A percentile compares a stretch with the other conserved stretches of the same genome.
These are phyloP conservation scores for Aspergillus proliferans DNA, from an alignment of 2,329 filamentous ascomycete species.

Conservation along the genomic window DNA sequence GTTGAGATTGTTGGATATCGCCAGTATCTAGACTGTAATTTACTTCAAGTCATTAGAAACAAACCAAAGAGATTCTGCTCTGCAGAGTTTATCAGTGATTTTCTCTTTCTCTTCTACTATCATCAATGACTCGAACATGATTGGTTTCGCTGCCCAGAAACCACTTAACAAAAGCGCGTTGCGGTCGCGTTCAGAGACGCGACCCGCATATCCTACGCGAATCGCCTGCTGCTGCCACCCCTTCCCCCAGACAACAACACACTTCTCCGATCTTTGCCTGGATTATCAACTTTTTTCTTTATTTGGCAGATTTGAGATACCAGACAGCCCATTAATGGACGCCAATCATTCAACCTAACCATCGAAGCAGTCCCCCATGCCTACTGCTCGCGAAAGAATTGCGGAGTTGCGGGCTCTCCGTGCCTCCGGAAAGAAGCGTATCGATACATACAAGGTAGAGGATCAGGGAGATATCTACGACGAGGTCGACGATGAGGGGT, in stretches of 20 bases:
- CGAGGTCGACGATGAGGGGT: slow-evolving; percentile 91
- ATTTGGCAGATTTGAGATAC: not conserved
- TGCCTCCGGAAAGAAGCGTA: slow-evolving; percentile 82
- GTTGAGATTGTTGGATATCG: not conserved
- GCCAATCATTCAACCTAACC: slow-evolving; percentile 2
- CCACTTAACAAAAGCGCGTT: slow-evolving; percentile 19
- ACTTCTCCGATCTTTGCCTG: not conserved
- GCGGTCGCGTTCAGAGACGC: slow-evolving; percentile 16
- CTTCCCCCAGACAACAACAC: slow-evolving; percentile 9
- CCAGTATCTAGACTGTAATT: not conserved
- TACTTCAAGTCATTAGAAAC: not conserved
- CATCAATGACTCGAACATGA: not conserved
- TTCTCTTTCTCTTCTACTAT: not conserved
- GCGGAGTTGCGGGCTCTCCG: slow-evolving; percentile 80
- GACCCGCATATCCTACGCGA: slow-evolving; percentile 13
- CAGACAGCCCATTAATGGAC: not conserved
- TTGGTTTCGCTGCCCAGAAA: slow-evolving; percentile 5
- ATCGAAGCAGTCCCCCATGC: slow-evolving; percentile 18
- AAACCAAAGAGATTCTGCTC: not conserved
- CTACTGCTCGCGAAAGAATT: slow-evolving; percentile 29
- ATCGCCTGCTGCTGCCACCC: slow-evolving; percentile 5
- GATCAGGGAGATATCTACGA: slow-evolving; percentile 85
- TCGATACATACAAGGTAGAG: slow-evolving; percentile 79
- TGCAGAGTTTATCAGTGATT: not conserved
- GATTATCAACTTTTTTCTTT: not conserved